Evolutionary conservation across 1,284 basidiomycete species (phyloP), one percentile per base, ranked within the genome.

Genomic region (Cystobasidium sp.): DNA sequence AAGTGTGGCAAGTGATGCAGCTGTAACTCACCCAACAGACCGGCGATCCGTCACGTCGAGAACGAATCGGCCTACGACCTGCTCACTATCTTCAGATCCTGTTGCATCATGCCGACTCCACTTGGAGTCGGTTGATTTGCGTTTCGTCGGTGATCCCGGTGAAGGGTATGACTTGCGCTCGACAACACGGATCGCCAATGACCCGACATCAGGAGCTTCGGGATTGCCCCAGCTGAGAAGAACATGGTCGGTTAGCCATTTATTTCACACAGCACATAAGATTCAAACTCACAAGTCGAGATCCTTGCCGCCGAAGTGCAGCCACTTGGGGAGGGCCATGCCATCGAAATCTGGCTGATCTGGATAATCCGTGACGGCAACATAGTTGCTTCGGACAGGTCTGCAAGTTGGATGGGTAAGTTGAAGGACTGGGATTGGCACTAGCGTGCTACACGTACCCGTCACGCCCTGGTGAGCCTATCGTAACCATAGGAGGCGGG

Each of bases 21-120:
- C 7, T 12, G 22, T 6, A 14, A 53, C 70, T 59, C 31, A 73
- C 70, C 70, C 70, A 18, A 66, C 62, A 44, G 70, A 62, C 47
- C 70, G 62, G 46, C 63, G 61, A 62, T 73, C 70, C 24, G 44
- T 66, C 6, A 75, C 69, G 24, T 66, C 69, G 24, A 75, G 64
- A 14, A 72, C 63, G 44, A 75, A 75, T 18, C 75, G 69, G 18
- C 75, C 75, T n/a, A 75, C 75, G n/a, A 75, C 49, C 49, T 59
- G 55, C 52, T 72, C 75, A 18, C 24, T 37, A 20, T 75, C 75
- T 8, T 61, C 68, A 20, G 67, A 67, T 12, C 52, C 64, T 20
- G 39, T 56, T 12, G 49, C 41, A 3, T 58, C 66, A 58, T 68
- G 52, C 66, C 58, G 37, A 39, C 68, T 70, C 68, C 56, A 70